These are phyloP conservation scores for Alternaria triticimaculans DNA, from an alignment of 2,329 filamentous ascomycete species.

Conservation along the genomic window DNA sequence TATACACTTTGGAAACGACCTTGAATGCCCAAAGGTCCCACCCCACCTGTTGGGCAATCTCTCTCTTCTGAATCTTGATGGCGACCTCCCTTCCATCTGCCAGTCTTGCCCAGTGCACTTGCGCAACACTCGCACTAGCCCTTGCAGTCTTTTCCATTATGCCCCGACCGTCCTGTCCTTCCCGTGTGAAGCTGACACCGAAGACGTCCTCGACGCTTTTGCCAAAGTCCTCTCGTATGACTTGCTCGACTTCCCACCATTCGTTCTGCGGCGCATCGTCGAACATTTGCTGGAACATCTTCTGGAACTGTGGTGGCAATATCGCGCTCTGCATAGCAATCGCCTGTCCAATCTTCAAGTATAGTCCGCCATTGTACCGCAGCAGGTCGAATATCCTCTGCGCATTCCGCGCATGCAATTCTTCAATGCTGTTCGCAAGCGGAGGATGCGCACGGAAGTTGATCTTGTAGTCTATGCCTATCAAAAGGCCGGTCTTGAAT, in stretches of 20 bases:
- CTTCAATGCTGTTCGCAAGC: conserved; percentile 73
- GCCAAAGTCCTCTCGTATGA: conserved; percentile 87
- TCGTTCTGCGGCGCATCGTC: conserved; percentile 94
- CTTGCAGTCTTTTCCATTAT: conserved; percentile 75
- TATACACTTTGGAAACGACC: conserved; percentile 83
- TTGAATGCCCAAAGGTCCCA: conserved; percentile 98
- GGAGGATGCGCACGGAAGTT: conserved; percentile 87
- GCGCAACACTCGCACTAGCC: conserved; percentile 89
- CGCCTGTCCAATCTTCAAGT: conserved; percentile 97
- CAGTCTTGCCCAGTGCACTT: conserved; percentile 93
- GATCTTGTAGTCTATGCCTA: conserved; percentile 93
- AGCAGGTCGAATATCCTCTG: conserved; percentile 82
- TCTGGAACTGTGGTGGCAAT: conserved; percentile 90
- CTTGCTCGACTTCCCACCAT: conserved; percentile 84
- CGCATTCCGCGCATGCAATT: conserved; percentile 83
- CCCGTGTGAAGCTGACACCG: conserved; percentile 79
- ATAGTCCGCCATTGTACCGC: conserved; percentile 86
- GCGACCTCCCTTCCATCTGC: conserved; percentile 89
- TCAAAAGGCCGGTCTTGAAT: conserved; percentile 77
- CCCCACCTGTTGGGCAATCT: conserved; percentile 87
- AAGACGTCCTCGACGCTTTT: conserved; percentile 88
- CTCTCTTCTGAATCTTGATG: conserved; percentile 94
- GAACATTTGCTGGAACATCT: conserved; percentile 96
- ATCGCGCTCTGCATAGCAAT: conserved; percentile 98
- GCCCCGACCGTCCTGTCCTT: conserved; percentile 60